Base-by-base conservation (phyloP, 139 green algal species). In the Eudorina sp. region DNA sequence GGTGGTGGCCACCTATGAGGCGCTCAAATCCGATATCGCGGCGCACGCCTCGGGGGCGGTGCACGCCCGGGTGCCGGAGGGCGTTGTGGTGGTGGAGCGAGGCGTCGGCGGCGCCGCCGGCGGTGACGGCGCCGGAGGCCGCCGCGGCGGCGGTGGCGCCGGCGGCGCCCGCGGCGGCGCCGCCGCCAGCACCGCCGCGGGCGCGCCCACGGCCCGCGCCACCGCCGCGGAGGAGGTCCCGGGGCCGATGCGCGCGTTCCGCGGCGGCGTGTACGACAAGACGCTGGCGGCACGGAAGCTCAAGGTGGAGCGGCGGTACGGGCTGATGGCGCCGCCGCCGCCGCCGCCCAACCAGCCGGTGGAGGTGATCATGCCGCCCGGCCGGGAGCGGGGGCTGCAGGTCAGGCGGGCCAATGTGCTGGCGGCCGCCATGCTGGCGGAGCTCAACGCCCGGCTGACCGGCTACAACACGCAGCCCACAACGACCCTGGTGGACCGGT, bases 1-100 rank as follows among this genome's bases (percentile, higher is more conserved):
- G n/a, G 48, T 89, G 64, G 41, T 84, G 34, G 55, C 41, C 16
- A 83, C 87, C 4, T 92, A 90, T 48, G 80, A 92, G 29, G 69
- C 85, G 1, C 3, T 86, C 4, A 55, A 51, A 45, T 25, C 60
- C 8, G 90, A 92, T 53, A 89, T 92, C 36, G 85, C 72, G 7
- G 85, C 85, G 31, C 90, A 92, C 80, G 84, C 89, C 38, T 34
- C 41, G 8, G 82, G 82, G 18, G 46, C 66, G 0, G 82, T 88
- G 16, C 82, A 80, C 48, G 46, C 82, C 8, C 40, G 41, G 7
- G 64, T 88, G 36, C 82, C 82, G 46, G 82, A 88, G 64, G 82
- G 66, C 23, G 38, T 70, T 6, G 64, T 88, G 2, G 64, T 79
- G 0, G 46, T 88, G 13, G 27, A 79, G 36, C 82, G 82, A 19